Base-by-base conservation (phyloP, 1,139 yeast genomes). In the Protomyces gravidus region DNA sequence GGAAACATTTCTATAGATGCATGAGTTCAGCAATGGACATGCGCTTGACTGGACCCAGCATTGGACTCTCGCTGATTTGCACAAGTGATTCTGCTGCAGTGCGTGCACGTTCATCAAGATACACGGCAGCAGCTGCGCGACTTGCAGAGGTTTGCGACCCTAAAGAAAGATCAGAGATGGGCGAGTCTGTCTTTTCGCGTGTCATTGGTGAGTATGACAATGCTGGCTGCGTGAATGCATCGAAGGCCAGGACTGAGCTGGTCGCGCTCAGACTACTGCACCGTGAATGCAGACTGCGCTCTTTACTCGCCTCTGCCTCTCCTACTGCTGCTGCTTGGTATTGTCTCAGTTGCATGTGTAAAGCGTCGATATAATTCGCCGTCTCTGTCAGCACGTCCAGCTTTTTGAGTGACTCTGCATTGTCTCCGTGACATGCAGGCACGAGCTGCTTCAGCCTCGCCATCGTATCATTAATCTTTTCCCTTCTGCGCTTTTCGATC, bases 391-490 rank as follows among this genome's bases (percentile, higher is more conserved):
- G 73, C 28, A 87, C 86, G 13, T 89, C 87, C 63, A 87, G 77
- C 71, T 87, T 87, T 73, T 87, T 89, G 82, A 87, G 84, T 1
- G 42, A n/a, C 7, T 87, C 86, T 62, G 82, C 85, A 59, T 71
- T 75, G 23, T 77, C 74, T 28, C 73, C 71, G 45, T 86, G 74
- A 70, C 95, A 87, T 11, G 94, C 90, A 1, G 95, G 95, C 21
- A 87, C 84, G 56, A 87, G 73, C 66, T 79, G 83, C 68, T 87
- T 85, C 63, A 87, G 76, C 1, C 92, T 89, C 68, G 86, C 94
- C 69, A 86, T 87, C 70, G 87, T 94, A 62, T 90, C 76, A 70
- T 87, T 87, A 75, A 87, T 85, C 69, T 86, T 85, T 61, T 84
- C 79, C 61, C 95, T 75, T 65, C 95, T 77, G 66, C 89, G 80